phyloP scores from a whole-genome alignment of 345 rosid genomes.

The Eucalyptus albens region DNA sequence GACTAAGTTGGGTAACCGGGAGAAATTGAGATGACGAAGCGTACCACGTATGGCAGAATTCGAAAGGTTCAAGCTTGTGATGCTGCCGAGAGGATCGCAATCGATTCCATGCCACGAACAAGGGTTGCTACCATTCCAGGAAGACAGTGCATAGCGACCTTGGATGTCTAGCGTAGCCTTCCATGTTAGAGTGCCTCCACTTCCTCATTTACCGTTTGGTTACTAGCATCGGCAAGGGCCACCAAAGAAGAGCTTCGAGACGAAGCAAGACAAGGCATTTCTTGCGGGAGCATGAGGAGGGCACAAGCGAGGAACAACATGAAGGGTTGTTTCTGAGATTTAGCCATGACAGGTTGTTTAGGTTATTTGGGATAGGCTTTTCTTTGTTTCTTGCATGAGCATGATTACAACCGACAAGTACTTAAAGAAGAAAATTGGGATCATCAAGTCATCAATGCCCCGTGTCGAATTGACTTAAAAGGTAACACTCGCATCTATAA shows the following conservation, averaged over 20 bases:
- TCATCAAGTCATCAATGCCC: background rate
- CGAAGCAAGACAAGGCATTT: too few species aligned
- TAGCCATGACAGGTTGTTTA: background rate
- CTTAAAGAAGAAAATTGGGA: background rate
- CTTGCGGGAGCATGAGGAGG: too few species aligned
- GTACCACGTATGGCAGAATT: background rate
- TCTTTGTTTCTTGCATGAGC: background rate
- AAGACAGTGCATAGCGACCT: too few species aligned
- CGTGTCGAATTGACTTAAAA: too few species aligned
- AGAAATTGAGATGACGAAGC: background rate
- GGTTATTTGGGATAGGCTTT: background rate
- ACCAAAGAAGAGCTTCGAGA: too few species aligned
- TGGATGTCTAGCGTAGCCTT: background rate
- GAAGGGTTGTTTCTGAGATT: too few species aligned
- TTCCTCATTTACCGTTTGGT: background rate
- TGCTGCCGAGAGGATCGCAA: background rate
- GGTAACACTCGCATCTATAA: background rate
- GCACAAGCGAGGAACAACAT: too few species aligned
- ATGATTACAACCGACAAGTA: background rate
- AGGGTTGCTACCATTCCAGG: too few species aligned
- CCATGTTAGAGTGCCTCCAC: constrained; percentile 12
- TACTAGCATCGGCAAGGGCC: too few species aligned
- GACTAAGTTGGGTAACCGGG: background rate
- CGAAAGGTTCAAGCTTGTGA: background rate
- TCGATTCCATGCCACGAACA: background rate